Evolutionary conservation across 2,329 filamentous ascomycete genomes (phyloP), one percentile per base, ranked within the genome.

Genomic region (Corniculantispora saksenae): DNA sequence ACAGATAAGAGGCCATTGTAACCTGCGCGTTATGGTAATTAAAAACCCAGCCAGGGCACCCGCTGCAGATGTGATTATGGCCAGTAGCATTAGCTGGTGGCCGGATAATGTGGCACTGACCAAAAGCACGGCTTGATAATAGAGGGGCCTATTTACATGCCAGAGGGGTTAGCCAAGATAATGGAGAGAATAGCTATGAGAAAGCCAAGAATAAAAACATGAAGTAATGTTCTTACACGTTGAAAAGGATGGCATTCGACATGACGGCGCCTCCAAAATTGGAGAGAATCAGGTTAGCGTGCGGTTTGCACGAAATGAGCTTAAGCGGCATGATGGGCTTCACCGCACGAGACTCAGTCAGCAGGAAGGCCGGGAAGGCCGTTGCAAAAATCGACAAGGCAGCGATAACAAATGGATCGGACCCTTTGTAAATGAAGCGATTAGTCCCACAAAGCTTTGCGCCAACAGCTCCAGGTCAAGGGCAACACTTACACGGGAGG

Each of bases 61-160:
- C 7, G 81, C 77, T 40, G 76, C 54, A 50, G 86, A 87, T 32
- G 86, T 77, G 1, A 83, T 83, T 29, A 88, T 69, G 0, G 87
- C 86, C 5, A 89, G 87, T 9, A 89, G 80, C 23, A 91, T 83
- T 58, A 94, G 87, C 51, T 88, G 85, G 35, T 93, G 84, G 21
- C 91, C 91, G 0, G 91, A 92, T 27, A 83, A 80, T 0, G 91
- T 92, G 13, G 91, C 88, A 5, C 82, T 84, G 66, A 89, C 87
- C 55, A 91, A 82, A 54, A 91, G 87, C 25, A 92, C 90, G 45
- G 88, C 89, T 74, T 92, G 90, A 78, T 92, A 93, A 79, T 89
- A 94, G 6, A 94, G 80, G 0, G 91, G 91, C 4, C 87, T 87
- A 69, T 27, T 50, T 25, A 29, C 15, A 17, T n/a, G 8, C 25